phyloP scores from a whole-genome alignment of 129 eudicot species.

The Arctium minus region DNA sequence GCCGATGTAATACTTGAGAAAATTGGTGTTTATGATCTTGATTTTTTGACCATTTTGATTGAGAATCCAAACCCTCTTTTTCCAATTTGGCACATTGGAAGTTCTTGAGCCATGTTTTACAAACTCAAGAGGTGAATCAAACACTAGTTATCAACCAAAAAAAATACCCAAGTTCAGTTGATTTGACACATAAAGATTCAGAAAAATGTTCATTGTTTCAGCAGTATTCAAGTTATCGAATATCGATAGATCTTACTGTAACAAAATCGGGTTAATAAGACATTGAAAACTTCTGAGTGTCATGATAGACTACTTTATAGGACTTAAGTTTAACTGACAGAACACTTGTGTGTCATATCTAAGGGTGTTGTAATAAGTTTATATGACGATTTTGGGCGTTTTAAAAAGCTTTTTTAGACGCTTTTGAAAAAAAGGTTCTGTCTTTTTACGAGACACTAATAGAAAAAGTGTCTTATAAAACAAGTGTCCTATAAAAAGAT shows the following conservation, averaged over 20 bases:
- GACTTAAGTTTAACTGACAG: too few species aligned
- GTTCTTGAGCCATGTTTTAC: conserved; percentile 23
- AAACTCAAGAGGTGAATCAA: conserved; percentile 18
- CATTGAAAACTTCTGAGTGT: too few species aligned
- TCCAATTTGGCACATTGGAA: conserved; percentile 24
- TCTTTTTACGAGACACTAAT: too few species aligned
- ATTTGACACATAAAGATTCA: background rate
- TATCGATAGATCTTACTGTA: background rate
- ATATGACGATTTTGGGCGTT: too few species aligned
- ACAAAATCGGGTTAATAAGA: too few species aligned
- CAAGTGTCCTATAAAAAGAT: too few species aligned
- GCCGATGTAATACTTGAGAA: conserved; percentile 13
- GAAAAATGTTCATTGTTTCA: background rate
- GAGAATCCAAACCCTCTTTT: conserved; percentile 20
- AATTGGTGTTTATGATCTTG: conserved; percentile 7
- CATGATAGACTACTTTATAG: too few species aligned
- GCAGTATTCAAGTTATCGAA: background rate
- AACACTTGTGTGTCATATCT: too few species aligned
- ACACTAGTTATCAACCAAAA: background rate
- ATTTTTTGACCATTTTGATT: conserved; percentile 3
- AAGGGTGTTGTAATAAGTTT: too few species aligned
- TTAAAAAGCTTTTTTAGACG: too few species aligned
- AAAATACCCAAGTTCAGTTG: background rate
- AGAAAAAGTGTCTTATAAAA: too few species aligned
- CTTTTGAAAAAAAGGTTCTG: too few species aligned